Base-by-base conservation (phyloP, 176 grass and related monocot genomes). In the Triticum timopheevii region DNA sequence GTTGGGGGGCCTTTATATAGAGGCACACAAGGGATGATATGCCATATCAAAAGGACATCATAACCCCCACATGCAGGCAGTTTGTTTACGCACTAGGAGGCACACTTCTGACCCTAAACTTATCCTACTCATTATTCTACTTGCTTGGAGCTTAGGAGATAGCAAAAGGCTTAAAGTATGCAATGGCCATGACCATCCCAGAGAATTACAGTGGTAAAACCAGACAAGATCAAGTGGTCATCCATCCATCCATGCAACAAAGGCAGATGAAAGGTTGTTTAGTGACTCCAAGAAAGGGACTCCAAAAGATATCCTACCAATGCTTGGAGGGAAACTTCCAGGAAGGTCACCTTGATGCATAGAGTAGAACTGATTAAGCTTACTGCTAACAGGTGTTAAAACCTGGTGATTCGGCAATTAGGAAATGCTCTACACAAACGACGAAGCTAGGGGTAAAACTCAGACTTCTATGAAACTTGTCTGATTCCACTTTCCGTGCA, bases 41-140 rank as follows among this genome's bases (percentile, higher is more conserved):
- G 50, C n/a, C 82, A 85, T 85, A 85, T 81, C 62, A 85, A 84
- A 91, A 77, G 77, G 71, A 91, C 78, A 91, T 91, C 90, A 91
- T 85, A 78, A 63, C 70, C 85, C 77, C 77, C 77, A 85, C 82
- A 88, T 85, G 90, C 86, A 91, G 34, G 78, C 78, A 78, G 63
- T 72, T 85, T 91, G 82, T 82, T 91, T 85, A 85, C 81, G 82
- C 90, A 78, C 64, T 82, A 77, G 86, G 90, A 88, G 90, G 72
- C 86, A 91, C 28, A 78, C 77, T 78, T 77, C 54, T 85, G 86
- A 91, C 86, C 82, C 86, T 54, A 88, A 23, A 65, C 52, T 85
- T 88, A 88, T 88, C 78, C 31, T 91, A 88, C 13, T 77, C 40
- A 11, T 35, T 91, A 72, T 81, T 82, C 64, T 85, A 85, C 76